These are phyloP conservation scores for Geotrichum aggregatum DNA, from an alignment of 1,139 yeast genomes.

Conservation along the genomic window DNA sequence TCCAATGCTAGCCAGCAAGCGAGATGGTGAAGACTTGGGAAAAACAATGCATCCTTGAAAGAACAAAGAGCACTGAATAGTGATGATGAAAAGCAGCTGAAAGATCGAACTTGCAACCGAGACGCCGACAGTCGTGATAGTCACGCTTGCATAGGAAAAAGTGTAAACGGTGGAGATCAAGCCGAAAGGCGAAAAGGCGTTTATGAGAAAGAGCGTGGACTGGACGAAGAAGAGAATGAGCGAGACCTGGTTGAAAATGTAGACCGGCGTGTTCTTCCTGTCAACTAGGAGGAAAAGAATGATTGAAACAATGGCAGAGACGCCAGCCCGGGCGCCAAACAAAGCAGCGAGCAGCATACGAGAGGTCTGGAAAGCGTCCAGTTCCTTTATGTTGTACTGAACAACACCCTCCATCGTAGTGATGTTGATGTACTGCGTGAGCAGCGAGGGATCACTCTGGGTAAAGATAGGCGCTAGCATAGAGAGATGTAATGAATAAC, in stretches of 20 bases:
- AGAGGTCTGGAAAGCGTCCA: conserved; percentile 38
- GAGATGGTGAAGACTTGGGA: conserved; percentile 39
- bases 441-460: conserved; percentile 12
- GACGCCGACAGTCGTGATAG: conserved; percentile 40
- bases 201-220: conserved; percentile 54
- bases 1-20: conserved; percentile 38
- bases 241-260: conserved; percentile 60
- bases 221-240: conserved; percentile 54
- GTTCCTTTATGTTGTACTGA: conserved; percentile 23
- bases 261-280: conserved; percentile 44
- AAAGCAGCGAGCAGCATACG: conserved; percentile 37
- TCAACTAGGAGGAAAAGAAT: conserved; percentile 25
- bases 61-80: conserved; percentile 61
- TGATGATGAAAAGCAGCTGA: conserved; percentile 53
- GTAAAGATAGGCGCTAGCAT: conserved; percentile 7
- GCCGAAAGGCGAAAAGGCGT: conserved; percentile 51
- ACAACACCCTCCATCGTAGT: conserved; percentile 13
- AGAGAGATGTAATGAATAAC: neutral
- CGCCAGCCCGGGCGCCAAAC: conserved; percentile 42
- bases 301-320: conserved; percentile 30
- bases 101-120: conserved; percentile 59
- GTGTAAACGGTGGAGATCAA: conserved; percentile 52
- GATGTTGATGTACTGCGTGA: conserved; percentile 13
- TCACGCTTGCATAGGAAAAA: conserved; percentile 42
- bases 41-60: conserved; percentile 71